Conservation (phyloP, 2,329 filamentous ascomycete species). For the Xylariaceae sp. region DNA sequence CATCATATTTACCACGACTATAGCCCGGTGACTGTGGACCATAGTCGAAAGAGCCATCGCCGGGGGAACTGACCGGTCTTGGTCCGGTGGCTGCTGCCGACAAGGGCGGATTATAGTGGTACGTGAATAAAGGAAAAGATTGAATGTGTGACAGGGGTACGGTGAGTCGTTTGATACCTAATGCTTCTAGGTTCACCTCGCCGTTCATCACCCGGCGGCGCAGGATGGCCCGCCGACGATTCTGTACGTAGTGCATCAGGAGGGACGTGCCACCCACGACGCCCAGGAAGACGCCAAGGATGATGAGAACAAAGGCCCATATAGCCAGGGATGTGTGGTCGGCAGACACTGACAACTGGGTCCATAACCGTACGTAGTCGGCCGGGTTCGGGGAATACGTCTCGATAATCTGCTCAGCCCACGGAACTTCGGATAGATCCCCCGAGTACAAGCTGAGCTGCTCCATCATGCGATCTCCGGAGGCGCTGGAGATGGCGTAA, state of each 20-base stretch:
- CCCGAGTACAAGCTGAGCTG: slow-evolving; percentile 74
- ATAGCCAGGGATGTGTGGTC: slow-evolving; percentile 58
- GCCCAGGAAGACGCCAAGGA: slow-evolving; percentile 64
- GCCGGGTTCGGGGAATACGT: slow-evolving; percentile 50
- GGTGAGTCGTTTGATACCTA: slow-evolving; percentile 77
- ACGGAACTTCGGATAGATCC: slow-evolving; percentile 58
- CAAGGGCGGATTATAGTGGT: slow-evolving; percentile 51
- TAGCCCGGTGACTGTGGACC: slow-evolving; percentile 11
- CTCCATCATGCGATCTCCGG: slow-evolving; percentile 63
- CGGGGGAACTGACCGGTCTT: slow-evolving; percentile 23
- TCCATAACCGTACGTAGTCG: slow-evolving; percentile 58
- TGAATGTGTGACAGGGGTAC: slow-evolving; percentile 69
- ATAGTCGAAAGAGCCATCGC: slow-evolving; percentile 6
- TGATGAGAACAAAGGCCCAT: slow-evolving; percentile 72
- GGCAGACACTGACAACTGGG: slow-evolving; percentile 44
- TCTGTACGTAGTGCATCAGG: slow-evolving; percentile 73
- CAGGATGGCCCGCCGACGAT: slow-evolving; percentile 61
- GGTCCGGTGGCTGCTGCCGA: slow-evolving; percentile 34
- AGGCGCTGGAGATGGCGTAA: slow-evolving; percentile 68
- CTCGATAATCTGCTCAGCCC: slow-evolving; percentile 49
- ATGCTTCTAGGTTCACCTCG: slow-evolving; percentile 77
- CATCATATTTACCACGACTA: slow-evolving; percentile 28
- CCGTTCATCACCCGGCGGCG: slow-evolving; percentile 67
- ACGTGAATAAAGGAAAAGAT: slow-evolving; percentile 73
- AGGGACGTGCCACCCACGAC: slow-evolving; percentile 64